Base-by-base conservation (phyloP, 2,329 filamentous ascomycete species). In the Botrytis paeoniae region DNA sequence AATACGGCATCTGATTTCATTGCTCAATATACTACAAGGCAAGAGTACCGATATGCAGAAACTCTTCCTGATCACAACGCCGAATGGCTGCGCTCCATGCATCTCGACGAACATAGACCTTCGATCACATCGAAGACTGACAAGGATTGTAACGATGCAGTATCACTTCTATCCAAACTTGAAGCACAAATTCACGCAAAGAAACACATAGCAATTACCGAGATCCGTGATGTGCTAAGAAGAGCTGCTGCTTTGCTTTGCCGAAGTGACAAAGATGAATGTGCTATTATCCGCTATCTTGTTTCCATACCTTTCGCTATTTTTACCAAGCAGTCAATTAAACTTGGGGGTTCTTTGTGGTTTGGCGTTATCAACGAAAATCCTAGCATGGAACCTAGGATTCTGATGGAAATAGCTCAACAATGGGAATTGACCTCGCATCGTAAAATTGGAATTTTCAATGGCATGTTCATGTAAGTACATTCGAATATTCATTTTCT, bases 281-380 rank as follows among this genome's bases (percentile, higher is more conserved):
- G 91, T 73, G 89, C 92, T 1, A 91, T 98, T 72, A 90, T 94
- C 20, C 93, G 95, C 79, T 92, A 97, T 79, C 87, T 99, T 25
- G 95, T 99, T 75, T 91, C 89, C 77, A 96, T 99, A 74, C 97
- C 96, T 0, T 99, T 99, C 82, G 89, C 89, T 59, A 89, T 97
- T 64, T 98, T 99, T 81, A 97, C 92, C 8, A 97, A 97, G 81
- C 93, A 97, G 79, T 96, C 95, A 2, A 96, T 99, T 81, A 97
- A 97, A 80, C 89, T 98, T 69, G 97, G 96, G 9, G 92, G 98
- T 51, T 98, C 96, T 6, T 85, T 99, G 10, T 99, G 96, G 96
- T 89, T 98, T 74, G 96, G 96, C 39, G 93, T 98, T 22, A 97
- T 98, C 79, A 96, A 98, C 78, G 96, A 99, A 81, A 98, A 97